phyloP scores from a whole-genome alignment of 2,329 filamentous ascomycete species.

The Fusarium oligoseptatum region DNA sequence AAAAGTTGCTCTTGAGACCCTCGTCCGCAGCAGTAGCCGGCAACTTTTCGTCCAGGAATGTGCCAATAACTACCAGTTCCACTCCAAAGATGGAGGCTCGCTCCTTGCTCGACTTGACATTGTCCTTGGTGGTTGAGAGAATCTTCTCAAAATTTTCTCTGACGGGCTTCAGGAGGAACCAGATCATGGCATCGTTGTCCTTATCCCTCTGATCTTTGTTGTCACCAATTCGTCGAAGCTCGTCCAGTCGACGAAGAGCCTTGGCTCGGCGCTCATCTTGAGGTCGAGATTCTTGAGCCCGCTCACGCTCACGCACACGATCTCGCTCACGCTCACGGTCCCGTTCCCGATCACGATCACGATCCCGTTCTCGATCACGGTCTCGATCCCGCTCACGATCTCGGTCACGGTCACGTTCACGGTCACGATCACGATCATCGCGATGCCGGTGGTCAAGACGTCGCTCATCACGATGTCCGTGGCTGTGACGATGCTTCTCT shows the following conservation, averaged over 20 bases:
- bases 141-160: slow-evolving; percentile 71
- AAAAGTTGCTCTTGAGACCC: slow-evolving; percentile 63
- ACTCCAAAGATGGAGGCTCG: slow-evolving; percentile 72
- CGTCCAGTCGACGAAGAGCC: slow-evolving; percentile 57
- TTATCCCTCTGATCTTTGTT: slow-evolving; percentile 62
- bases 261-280: slow-evolving; percentile 58
- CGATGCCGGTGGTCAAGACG: slow-evolving; percentile 41
- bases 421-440: slow-evolving; percentile 33
- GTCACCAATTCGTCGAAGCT: slow-evolving; percentile 61
- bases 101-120: slow-evolving; percentile 72
- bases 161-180: slow-evolving; percentile 69
- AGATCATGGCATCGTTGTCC: slow-evolving; percentile 62
- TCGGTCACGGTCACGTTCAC: slow-evolving; percentile 46
- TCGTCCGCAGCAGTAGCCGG: slow-evolving; percentile 58
- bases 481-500: slow-evolving; percentile 41
- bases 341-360: slow-evolving; percentile 38
- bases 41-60: slow-evolving; percentile 67
- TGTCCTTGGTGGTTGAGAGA: slow-evolving; percentile 71
- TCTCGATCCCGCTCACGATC: slow-evolving; percentile 37
- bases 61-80: slow-evolving; percentile 72
- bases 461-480: slow-evolving; percentile 38
- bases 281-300: slow-evolving; percentile 47
- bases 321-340: slow-evolving; percentile 49
- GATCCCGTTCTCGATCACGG: slow-evolving; percentile 20
- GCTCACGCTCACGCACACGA: slow-evolving; percentile 43